phyloP scores from a whole-genome alignment of 2,329 filamentous ascomycete species.

The Mycosphaerella sp. region DNA sequence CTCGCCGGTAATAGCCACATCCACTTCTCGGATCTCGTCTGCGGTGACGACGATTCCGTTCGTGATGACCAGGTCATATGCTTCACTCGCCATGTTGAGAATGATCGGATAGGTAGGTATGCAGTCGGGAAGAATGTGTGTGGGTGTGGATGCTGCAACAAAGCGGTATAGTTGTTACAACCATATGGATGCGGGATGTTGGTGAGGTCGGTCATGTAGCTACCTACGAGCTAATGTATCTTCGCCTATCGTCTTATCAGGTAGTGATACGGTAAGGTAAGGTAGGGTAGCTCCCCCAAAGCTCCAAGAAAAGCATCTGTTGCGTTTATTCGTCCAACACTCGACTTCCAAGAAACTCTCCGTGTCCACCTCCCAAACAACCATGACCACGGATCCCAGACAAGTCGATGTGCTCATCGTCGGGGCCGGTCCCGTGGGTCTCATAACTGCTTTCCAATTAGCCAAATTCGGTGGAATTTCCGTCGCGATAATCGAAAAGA shows the following conservation, averaged over 20 bases:
- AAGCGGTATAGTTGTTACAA: not conserved
- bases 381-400: not conserved
- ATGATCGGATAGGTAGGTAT: not conserved
- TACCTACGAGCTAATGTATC: too few species aligned
- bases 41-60: constrained; percentile 42
- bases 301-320: too few species aligned
- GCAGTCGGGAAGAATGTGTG: not conserved
- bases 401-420: not conserved
- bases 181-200: not conserved
- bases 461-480: not conserved
- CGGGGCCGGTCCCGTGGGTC: not conserved
- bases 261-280: not conserved
- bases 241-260: not conserved
- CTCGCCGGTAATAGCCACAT: constrained; percentile 41
- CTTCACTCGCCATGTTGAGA: not conserved
- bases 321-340: too few species aligned
- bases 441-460: not conserved
- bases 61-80: constrained; percentile 37
- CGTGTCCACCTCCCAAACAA: too few species aligned
- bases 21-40: constrained; percentile 34
- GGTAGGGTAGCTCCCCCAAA: too few species aligned
- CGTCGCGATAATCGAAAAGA: constrained; percentile 46
- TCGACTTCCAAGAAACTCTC: too few species aligned
- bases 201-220: not conserved
- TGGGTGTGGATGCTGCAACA: not conserved